Base-by-base conservation (phyloP, 768 basidiomycete genomes). In the Pulveroboletus sp. region DNA sequence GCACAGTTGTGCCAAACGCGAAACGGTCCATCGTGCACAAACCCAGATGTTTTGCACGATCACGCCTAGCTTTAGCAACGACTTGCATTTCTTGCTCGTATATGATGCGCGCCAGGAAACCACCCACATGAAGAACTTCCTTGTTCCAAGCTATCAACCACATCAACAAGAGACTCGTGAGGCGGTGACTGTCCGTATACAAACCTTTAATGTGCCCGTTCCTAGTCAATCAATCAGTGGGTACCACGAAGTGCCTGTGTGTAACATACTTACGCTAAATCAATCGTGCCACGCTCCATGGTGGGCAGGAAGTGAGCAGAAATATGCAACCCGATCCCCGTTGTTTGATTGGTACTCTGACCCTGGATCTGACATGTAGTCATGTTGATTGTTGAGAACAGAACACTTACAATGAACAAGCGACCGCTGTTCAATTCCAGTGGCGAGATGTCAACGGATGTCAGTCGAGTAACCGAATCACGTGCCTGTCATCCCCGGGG, bases 261-360 rank as follows among this genome's bases (percentile, higher is more conserved):
- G 33, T 28, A 18, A 32, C 17, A 49, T 49, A 30, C 83, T 68
- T 62, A 90, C 85, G 90, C 83, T 28, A 94, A 72, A 68, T 92
- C 93, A 47, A 95, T 85, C 0, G 87, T 84, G 67, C 96, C 93
- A 57, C 95, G 80, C 68, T 98, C 95, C 6, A 97, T 91, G 0
- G 95, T 97, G 7, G 93, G 90, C 45, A 97, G 93, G 64, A 96
- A 96, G 6, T 93, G 76, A 8, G 87, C 83, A 3, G 91, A 75
- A 50, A 87, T 69, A 46, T 84, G 80, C 0, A 76, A 71, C 2
- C 73, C 43, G 13, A 82, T 69, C n/a, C 94, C 94, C 0, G 94
- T 95, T 3, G 91, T 94, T 67, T 98, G 94, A 6, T 77, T 83
- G 4, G 92, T 95, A 14, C 90, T 81, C 67, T 94, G 92, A 14